Evolutionary conservation across 345 rosid species (phyloP).

Genomic region (Bretschneidera sinensis): DNA sequence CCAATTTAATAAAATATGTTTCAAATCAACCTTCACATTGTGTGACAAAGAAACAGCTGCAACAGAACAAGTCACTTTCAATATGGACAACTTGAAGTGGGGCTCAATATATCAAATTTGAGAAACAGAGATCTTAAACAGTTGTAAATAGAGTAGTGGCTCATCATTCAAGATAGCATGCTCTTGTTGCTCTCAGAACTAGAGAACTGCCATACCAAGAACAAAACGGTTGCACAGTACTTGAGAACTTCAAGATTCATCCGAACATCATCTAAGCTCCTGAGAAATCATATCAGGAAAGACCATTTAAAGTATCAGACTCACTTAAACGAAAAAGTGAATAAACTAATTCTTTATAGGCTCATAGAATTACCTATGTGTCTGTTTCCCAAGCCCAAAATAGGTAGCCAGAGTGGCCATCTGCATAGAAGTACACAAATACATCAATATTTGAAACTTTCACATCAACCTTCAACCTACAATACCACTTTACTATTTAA

Average conservation of each 20-base stretch:
- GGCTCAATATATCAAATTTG: not conserved
- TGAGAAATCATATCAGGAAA: constrained; percentile 34
- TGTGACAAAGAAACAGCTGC: not conserved
- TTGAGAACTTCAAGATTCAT: constrained; percentile 95
- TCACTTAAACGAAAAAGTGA: constrained; percentile 9
- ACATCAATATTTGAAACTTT: not conserved
- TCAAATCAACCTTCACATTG: not conserved
- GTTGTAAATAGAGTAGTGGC: not conserved
- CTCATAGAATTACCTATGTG: constrained; percentile 51
- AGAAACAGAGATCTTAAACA: not conserved
- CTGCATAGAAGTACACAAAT: constrained; percentile 35
- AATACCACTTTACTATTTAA: not conserved
- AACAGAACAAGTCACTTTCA: not conserved
- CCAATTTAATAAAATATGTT: no score
- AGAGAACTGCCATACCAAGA: constrained; percentile 55
- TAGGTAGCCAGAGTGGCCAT: constrained; percentile 86
- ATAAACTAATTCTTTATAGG: not conserved
- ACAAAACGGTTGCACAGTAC: constrained; percentile 83
- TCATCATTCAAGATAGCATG: not conserved
- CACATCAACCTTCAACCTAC: constrained; percentile 1
- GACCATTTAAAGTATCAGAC: constrained; percentile 3
- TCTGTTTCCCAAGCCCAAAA: constrained; percentile 81
- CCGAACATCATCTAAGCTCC: constrained; percentile 94
- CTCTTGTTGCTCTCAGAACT: not conserved
- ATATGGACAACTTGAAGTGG: not conserved